phyloP scores from a whole-genome alignment of 306 rosid species.

The Rubus idaeus region DNA sequence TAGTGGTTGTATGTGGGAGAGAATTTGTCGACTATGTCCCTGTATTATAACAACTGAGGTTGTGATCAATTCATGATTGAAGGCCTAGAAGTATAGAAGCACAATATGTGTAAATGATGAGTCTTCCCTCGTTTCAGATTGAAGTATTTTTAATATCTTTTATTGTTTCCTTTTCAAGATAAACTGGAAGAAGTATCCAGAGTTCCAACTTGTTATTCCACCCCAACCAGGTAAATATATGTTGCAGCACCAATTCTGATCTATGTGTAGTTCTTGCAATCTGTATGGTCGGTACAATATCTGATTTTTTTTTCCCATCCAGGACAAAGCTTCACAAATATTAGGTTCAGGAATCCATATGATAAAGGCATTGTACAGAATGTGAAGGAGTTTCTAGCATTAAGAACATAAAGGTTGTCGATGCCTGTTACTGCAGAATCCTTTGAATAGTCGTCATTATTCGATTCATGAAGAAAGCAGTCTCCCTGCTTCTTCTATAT shows the following conservation, averaged over 20 bases:
- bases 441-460: background rate
- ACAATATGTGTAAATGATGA: background rate
- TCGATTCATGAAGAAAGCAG: background rate
- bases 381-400: conserved; percentile 36
- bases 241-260: background rate
- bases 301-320: background rate
- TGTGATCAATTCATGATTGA: background rate
- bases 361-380: conserved; percentile 42
- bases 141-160: background rate
- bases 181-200: conserved; percentile 52
- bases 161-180: conserved; percentile 21
- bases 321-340: conserved; percentile 24
- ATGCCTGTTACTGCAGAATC: background rate
- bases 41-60: background rate
- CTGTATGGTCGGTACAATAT: background rate
- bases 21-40: background rate
- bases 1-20: background rate
- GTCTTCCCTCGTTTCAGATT: background rate
- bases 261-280: background rate
- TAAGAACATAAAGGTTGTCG: background rate
- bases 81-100: background rate
- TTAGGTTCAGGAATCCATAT: conserved; percentile 45
- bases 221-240: conserved; percentile 35
- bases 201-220: conserved; percentile 36
- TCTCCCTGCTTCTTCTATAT: background rate